Evolutionary conservation across 1,284 basidiomycete species (phyloP), one percentile per base, ranked within the genome.

Genomic region (Boletus austroedulis): DNA sequence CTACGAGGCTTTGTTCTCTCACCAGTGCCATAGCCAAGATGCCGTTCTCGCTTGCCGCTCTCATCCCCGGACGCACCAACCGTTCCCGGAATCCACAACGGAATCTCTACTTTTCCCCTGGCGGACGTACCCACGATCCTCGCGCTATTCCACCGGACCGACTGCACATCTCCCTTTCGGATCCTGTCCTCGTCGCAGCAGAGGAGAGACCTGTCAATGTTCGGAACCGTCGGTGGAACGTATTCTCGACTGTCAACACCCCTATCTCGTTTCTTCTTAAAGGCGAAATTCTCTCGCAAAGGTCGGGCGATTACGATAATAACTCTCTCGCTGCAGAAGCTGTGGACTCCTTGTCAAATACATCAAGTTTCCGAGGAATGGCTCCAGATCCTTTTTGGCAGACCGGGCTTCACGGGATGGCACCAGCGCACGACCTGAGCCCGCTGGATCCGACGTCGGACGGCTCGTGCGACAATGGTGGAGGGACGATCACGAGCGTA

Each of bases 161-260:
- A 38, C 15, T 68, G 12, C 65, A 54, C 7, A 52, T 67, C 31
- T 70, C 66, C 4, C 31, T 70, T n/a, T 59, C 66, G 17, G 66
- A 67, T n/a, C 64, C 66, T 36, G 61, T 69, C 24, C 56, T 72
- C 54, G 58, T 58, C 51, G 63, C 63, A 21, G 58, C 60, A 47
- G 65, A 71, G 34, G 55, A 56, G 26, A 48, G 43, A 23, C 56
- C 68, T 11, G 51, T 56, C 36, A 21, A 23, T 21, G 32, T 38
- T 9, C 58, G 49, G 12, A 41, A 46, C 31, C 48, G 60, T 28
- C 24, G 8, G 21, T 28, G 8, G 28, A 15, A 26, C 5, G 36
- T 8, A n/a, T n/a, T 19, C 5, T 24, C 48, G 34, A 47, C 36
- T 2, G 34, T 47, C 50, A 46, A 44, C 53, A 56, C 40, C 49